Evolutionary conservation across 2,329 filamentous ascomycete genomes (phyloP).

Genomic region (Colletotrichum tamarilloi): DNA sequence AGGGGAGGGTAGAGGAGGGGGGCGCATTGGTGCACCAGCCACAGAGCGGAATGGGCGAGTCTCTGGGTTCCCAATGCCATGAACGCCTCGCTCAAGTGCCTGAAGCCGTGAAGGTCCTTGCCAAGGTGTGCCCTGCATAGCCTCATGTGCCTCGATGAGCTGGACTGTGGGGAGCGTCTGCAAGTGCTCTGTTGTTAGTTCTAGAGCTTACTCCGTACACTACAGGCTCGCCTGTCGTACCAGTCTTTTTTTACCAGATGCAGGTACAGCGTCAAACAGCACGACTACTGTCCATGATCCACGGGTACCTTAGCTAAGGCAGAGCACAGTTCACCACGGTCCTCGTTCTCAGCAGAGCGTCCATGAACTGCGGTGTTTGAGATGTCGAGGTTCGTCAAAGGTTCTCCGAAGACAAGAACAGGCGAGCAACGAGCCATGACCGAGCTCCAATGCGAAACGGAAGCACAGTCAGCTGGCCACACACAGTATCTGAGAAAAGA

Average conservation of each 20-base stretch:
- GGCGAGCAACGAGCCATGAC: constrained; percentile 1
- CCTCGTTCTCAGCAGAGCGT: constrained; percentile 1
- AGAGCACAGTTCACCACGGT: constrained; percentile 10
- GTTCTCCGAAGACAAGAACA: not conserved
- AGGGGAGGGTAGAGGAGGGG: not conserved
- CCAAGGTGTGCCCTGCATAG: constrained; percentile 23
- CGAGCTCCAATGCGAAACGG: constrained; percentile 28
- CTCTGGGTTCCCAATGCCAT: constrained; percentile 24
- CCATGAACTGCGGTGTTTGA: not conserved
- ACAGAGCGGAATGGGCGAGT: constrained; percentile 21
- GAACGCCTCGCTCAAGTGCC: constrained; percentile 23
- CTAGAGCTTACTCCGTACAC: not conserved
- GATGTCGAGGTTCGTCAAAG: not conserved
- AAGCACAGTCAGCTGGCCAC: not conserved
- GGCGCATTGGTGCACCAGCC: constrained; percentile 25
- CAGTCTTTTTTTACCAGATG: not conserved
- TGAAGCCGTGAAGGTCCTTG: constrained; percentile 4
- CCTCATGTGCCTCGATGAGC: constrained; percentile 1
- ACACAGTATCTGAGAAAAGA: not conserved
- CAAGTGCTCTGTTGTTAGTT: not conserved
- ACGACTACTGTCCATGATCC: not conserved
- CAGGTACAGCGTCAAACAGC: not conserved
- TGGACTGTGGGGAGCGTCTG: constrained; percentile 3
- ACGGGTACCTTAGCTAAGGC: not conserved
- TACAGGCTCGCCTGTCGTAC: not conserved